phyloP scores from a whole-genome alignment of 768 basidiomycete species.

The Lactarius tabidus region DNA sequence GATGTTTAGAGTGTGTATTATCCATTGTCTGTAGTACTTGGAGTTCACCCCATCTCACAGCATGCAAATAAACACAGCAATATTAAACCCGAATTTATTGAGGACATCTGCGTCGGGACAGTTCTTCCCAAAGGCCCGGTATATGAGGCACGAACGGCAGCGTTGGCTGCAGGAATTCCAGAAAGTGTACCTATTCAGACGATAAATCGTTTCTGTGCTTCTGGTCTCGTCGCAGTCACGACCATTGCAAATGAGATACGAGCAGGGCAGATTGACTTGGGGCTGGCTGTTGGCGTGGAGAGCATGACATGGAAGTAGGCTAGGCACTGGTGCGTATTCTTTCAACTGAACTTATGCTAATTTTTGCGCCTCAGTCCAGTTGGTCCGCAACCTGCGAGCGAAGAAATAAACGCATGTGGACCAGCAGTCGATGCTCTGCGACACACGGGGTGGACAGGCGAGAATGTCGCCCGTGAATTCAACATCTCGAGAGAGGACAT shows the following conservation, averaged over 20 bases:
- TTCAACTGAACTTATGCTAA: conserved; percentile 24
- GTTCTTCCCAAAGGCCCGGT: conserved; percentile 60
- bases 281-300: conserved; percentile 80
- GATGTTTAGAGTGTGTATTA: conserved; percentile 61
- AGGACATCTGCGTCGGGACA: conserved; percentile 78
- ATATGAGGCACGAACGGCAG: conserved; percentile 70
- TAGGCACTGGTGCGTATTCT: conserved; percentile 30
- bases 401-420: conserved; percentile 51
- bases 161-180: conserved; percentile 77
- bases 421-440: conserved; percentile 57
- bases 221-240: conserved; percentile 81
- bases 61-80: conserved; percentile 54
- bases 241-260: conserved; percentile 72
- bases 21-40: conserved; percentile 20
- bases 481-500: conserved; percentile 68
- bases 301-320: conserved; percentile 79
- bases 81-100: conserved; percentile 61
- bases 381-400: conserved; percentile 57
- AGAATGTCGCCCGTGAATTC: conserved; percentile 78
- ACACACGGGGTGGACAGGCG: conserved; percentile 89
- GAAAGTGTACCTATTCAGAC: conserved; percentile 70
- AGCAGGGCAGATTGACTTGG: conserved; percentile 72
- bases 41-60: conserved; percentile 34
- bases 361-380: conserved; percentile 43
- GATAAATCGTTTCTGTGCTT: conserved; percentile 80